Base-by-base conservation (phyloP, 257 asterid species). In the Solanum virginianum region DNA sequence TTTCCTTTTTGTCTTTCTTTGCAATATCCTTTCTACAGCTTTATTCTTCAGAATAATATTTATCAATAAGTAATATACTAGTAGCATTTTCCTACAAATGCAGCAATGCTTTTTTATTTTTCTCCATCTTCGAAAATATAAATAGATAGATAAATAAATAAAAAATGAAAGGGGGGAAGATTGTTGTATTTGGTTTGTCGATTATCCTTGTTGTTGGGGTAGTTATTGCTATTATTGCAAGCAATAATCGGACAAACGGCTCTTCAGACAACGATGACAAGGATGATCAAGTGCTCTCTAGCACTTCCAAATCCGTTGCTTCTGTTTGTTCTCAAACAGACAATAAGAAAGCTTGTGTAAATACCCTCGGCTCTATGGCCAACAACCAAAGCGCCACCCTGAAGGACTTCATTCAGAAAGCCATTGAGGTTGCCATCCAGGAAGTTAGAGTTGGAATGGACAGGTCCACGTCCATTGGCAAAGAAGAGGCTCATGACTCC, bases 301-400 rank as follows among this genome's bases (percentile, higher is more conserved):
- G 88, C 11, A 63, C 89, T 24, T 18, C 90, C 29, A 89, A 89
- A 80, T 68, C 89, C 0, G 84, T 89, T 2, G 86, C 88, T 5
- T 68, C 89, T 17, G 69, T 90, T 32, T 90, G 92, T 82, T 83
- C 90, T 13, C 65, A 74, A 74, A 89, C 93, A 0, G 89, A 89
- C 71, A 80, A 88, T 56, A 82, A 89, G 53, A 79, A 85, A 47
- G 8, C 83, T 10, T 90, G 94, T 65, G 90, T 86, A 1, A 60
- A 84, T 45, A 88, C 88, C 84, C 86, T 90, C 1, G 54, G 77
- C 24, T 56, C 88, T 4, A 71, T 91, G 20, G 88, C 87, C 26
- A 84, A 86, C 80, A 89, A 89, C 84, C 77, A 84, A 49, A 82
- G 75, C 8, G 62, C 85, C 20, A 51, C 49, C 62, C 84, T 89